phyloP scores from a whole-genome alignment of 163 green algal species.

The Coccomyxa subellipsoidea region DNA sequence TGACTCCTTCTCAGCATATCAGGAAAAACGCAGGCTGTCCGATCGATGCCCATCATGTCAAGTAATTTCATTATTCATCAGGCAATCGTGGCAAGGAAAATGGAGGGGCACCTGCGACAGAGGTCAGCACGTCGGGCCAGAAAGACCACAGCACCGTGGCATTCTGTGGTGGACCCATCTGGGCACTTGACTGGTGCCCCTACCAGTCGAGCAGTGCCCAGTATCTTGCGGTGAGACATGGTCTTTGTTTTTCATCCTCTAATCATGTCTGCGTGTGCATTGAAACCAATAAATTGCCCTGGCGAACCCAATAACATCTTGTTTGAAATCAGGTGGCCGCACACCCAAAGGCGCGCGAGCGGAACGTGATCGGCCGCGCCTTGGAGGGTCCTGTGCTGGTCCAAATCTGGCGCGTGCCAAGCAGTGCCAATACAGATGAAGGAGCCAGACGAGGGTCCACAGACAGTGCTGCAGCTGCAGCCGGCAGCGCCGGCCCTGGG shows the following conservation, averaged over 20 bases:
- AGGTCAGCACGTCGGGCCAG: not conserved
- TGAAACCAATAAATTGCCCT: too few relatives aligned
- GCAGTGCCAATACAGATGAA: not conserved
- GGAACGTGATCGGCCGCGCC: not conserved
- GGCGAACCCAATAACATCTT: too few relatives aligned
- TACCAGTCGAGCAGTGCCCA: not conserved
- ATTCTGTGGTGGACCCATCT: not conserved
- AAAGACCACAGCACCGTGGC: not conserved
- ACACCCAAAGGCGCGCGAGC: not conserved
- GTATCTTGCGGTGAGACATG: not conserved
- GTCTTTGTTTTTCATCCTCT: too few relatives aligned
- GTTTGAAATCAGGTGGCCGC: conserved; percentile 4
- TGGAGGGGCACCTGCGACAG: too few relatives aligned
- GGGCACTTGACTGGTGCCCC: not conserved
- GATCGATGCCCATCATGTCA: too few relatives aligned
- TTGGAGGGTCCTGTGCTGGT: not conserved
- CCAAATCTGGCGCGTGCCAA: conserved; percentile 4
- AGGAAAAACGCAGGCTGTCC: too few relatives aligned
- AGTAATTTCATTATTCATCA: too few relatives aligned
- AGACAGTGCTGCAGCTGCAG: not conserved
- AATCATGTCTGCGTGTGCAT: too few relatives aligned
- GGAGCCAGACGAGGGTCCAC: too few relatives aligned
- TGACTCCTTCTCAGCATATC: too few relatives aligned
- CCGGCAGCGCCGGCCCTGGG: not conserved
- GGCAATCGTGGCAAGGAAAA: too few relatives aligned